phyloP scores from a whole-genome alignment of 2,329 filamentous ascomycete species.

The Mycosphaerella arachidis region DNA sequence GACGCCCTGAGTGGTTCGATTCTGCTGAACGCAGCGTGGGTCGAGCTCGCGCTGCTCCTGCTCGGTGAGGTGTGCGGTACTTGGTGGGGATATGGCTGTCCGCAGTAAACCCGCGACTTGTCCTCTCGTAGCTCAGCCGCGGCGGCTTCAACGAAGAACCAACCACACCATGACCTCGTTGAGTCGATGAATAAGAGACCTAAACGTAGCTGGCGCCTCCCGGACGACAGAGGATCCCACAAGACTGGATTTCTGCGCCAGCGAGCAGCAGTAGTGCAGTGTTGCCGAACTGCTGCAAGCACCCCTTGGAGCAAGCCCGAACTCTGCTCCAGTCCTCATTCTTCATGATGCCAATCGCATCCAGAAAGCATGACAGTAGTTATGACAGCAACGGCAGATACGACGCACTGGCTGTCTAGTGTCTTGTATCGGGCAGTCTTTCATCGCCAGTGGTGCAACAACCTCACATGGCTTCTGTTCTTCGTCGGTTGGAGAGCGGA shows the following conservation, averaged over 20 bases:
- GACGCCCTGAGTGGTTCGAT: too few relatives aligned
- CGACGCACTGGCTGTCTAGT: conserved; percentile 88
- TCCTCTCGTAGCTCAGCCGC: too few relatives aligned
- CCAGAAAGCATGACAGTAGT: conserved; percentile 95
- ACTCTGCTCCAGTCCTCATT: conserved; percentile 98
- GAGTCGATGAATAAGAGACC: neutral
- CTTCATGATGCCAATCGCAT: conserved; percentile 99
- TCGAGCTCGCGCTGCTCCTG: too few relatives aligned
- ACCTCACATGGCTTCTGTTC: too few relatives aligned
- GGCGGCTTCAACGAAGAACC: neutral
- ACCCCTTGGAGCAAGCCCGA: conserved; percentile 45
- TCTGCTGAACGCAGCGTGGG: too few relatives aligned
- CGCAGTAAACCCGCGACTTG: too few relatives aligned
- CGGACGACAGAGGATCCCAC: neutral
- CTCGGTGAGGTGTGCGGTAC: too few relatives aligned
- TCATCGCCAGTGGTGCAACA: too few relatives aligned
- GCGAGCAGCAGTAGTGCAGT: neutral
- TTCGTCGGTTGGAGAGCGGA: too few relatives aligned
- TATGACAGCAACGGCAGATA: conserved; percentile 94
- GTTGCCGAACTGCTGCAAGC: neutral
- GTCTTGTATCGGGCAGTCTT: too few relatives aligned
- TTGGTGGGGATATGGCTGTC: too few relatives aligned
- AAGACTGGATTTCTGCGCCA: neutral
- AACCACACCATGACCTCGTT: neutral
- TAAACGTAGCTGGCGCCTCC: neutral